Evolutionary conservation across 1,284 basidiomycete genomes (phyloP), one percentile per base, ranked within the genome.

Genomic region (Hypsizygus ulmarius): DNA sequence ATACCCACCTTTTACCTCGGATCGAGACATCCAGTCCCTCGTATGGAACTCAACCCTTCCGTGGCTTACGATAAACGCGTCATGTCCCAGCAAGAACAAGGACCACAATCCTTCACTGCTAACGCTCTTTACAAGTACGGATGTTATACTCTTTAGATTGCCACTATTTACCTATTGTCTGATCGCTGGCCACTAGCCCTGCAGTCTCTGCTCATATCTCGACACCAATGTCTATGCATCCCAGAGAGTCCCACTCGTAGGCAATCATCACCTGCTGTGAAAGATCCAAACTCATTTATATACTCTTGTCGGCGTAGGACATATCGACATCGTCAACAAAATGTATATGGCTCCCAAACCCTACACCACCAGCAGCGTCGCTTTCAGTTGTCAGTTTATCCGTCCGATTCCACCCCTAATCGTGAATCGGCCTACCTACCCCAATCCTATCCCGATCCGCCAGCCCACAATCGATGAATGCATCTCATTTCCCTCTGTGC

Each of bases 61-160:
- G 58, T 75, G 43, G 78, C 79, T 5, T 82, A 83, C 54, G 59
- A 53, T 16, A 60, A 51, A 47, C 33, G 33, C 44, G 39, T 14
- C 15, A 45, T 49, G 30, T 45, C 19, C 15, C 52, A 41, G 46
- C 52, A 41, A 46, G 16, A 37, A 32, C 41, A 38, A 27, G 29
- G 48, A 19, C 12, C 46, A 14, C 38, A 52, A 6, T n/a, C 47
- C 10, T 56, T 59, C 1, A 60, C 68, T 50, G 64, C 77, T 2
- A 58, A 69, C 29, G 68, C 79, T 2, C 74, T 85, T 32, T 85
- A 86, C 66, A 81, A 77, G 82, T 79, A 53, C 45, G 73, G 52
- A 12, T 51, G 8, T 5, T 18, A 18, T 41, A 3, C 7, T 6
- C 30, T 36, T 19, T 4, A 43, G 29, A 19, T 10, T 44, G 18